Base-by-base conservation (phyloP, 192 early-diverging fungal genomes). In the Coemansia sp. region DNA sequence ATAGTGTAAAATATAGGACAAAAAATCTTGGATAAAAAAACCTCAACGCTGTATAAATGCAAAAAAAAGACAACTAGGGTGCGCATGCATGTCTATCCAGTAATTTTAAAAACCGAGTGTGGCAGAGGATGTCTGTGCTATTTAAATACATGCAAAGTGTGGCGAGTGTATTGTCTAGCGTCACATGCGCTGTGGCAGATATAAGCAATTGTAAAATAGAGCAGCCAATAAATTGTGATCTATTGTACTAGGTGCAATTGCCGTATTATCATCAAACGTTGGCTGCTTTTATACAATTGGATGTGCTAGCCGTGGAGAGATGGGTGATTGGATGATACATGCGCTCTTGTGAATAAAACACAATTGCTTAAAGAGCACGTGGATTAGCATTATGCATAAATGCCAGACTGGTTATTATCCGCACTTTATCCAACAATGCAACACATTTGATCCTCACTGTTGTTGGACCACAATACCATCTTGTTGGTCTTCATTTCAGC, bases 141-240 rank as follows among this genome's bases (percentile, higher is more conserved):
- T 45, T 45, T 45, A 45, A 45, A n/a, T 45, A 35, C 6, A n/a
- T 49, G 48, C 15, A 19, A 49, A 17, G 48, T 49, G 48, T 49
- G 48, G 48, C 48, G 48, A 21, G 48, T 49, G 48, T 15, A 7
- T 49, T 49, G 48, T 49, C 48, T 49, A 8, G 41, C 41, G 15
- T 10, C 51, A 23, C 53, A 55, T 55, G 23, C 32, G 24, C 25
- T 14, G 53, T 32, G 29, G 25, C 15, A 17, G 11, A 17, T 14
- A 17, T 11, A 14, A 6, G 53, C 53, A 55, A 55, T 55, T 55
- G 53, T 55, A 55, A 17, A 55, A 55, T 55, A 49, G 19, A 47
- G 19, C n/a, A 0, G 17, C 12, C 17, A 49, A 15, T 5, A 21
- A 49, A 19, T 21, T 19, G 19, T 49, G 19, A n/a, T n/a, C 5